Evolutionary conservation across 257 asterid genomes (phyloP).

Genomic region (Nicotiana noctiflora): DNA sequence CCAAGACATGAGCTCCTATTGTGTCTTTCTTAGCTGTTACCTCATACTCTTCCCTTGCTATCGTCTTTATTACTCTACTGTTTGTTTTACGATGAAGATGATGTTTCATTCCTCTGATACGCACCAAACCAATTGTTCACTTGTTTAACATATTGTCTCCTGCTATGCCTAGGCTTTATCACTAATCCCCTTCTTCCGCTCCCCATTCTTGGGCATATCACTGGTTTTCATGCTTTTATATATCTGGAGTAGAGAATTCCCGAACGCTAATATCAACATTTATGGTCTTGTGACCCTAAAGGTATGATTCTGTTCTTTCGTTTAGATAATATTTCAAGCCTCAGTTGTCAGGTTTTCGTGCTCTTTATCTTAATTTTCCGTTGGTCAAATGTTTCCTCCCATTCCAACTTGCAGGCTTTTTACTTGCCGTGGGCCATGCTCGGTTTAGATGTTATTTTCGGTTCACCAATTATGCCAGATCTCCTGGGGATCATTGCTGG

Average conservation of each 20-base stretch:
- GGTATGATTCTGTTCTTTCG: slow-evolving; percentile 36
- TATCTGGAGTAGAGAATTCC: slow-evolving; percentile 94
- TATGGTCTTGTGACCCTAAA: slow-evolving; percentile 84
- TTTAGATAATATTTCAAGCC: not conserved
- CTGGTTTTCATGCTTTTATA: slow-evolving; percentile 96
- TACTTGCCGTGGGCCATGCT: slow-evolving; percentile 99
- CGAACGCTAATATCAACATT: slow-evolving; percentile 67
- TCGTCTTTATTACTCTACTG: not conserved
- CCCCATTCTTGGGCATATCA: slow-evolving; percentile 69
- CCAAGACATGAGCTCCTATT: slow-evolving; percentile 3
- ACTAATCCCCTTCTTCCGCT: slow-evolving; percentile 56
- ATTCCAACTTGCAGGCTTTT: slow-evolving; percentile 58
- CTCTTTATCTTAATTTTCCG: not conserved
- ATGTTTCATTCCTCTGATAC: not conserved
- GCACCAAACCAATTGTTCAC: not conserved
- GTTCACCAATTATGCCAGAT: slow-evolving; percentile 71
- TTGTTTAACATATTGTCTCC: not conserved
- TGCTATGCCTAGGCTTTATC: slow-evolving; percentile 57
- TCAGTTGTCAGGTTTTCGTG: not conserved
- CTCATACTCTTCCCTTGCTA: not conserved
- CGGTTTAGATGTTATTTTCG: slow-evolving; percentile 75
- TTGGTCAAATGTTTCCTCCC: slow-evolving; percentile 5
- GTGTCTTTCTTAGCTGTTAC: not conserved
- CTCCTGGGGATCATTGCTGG: slow-evolving; percentile 85
- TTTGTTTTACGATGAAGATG: not conserved